Conservation (phyloP, 1,139 yeast genomes). For the Saccharomyces hybrid region DNA sequence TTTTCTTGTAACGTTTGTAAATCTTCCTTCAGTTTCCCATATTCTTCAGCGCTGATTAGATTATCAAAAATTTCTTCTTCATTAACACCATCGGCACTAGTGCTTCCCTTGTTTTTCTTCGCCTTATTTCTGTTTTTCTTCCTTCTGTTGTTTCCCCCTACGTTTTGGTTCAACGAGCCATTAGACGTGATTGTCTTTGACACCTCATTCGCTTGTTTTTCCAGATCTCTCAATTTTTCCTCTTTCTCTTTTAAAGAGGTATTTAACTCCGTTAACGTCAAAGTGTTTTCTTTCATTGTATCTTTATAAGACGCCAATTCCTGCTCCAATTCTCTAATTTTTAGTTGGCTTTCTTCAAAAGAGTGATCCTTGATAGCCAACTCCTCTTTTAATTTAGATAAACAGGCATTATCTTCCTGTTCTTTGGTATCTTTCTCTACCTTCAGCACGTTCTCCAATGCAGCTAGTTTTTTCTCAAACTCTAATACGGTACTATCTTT, state of each 20-base stretch:
- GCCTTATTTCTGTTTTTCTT: constrained; percentile 18
- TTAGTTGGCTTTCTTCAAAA: neutral
- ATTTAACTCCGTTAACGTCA: neutral
- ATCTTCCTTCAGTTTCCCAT: constrained; percentile 10
- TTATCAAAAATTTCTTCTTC: constrained; percentile 23
- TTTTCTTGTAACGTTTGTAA: constrained; percentile 6
- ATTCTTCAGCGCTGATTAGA: constrained; percentile 11
- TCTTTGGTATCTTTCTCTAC: constrained; percentile 17
- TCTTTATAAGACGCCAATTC: neutral
- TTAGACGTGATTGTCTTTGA: neutral
- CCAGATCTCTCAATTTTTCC: constrained; percentile 4
- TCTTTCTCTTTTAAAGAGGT: constrained; percentile 13
- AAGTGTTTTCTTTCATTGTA: neutral
- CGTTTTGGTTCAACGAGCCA: constrained; percentile 3
- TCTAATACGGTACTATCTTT: neutral
- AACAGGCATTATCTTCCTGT: constrained; percentile 16
- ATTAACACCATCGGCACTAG: constrained; percentile 18
- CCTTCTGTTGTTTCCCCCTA: constrained; percentile 7
- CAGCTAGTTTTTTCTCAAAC: constrained; percentile 3
- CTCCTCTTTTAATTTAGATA: neutral
- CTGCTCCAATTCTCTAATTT: neutral
- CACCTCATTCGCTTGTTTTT: neutral
- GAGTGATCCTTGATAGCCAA: neutral
- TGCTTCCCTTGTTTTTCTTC: constrained; percentile 20
- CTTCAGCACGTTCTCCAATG: constrained; percentile 7